Percentiles rank a stretch among this genome's conserved stretches.
Evolutionary conservation across 805 yeast genomes (phyloP).

Genomic region (Candida xyloterini): DNA sequence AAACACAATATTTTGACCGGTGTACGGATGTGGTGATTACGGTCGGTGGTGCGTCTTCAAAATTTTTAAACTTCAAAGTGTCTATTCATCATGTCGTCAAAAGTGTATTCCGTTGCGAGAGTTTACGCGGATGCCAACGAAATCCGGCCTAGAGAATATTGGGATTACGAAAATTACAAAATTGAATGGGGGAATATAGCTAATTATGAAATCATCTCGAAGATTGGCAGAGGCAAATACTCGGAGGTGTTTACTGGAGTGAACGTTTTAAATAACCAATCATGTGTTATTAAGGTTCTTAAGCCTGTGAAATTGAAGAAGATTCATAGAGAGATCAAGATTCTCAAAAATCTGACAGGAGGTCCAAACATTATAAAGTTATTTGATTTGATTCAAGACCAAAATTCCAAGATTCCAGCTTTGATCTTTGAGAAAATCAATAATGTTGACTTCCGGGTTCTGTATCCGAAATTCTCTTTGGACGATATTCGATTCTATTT

Average conservation of each 20-base stretch:
- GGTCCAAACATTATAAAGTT: slow-evolving; percentile 80
- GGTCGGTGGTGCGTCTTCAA: not conserved
- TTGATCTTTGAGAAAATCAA: slow-evolving; percentile 81
- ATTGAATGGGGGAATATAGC: slow-evolving; percentile 83
- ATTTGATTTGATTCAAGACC: slow-evolving; percentile 84
- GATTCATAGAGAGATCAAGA: slow-evolving; percentile 86
- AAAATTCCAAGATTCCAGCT: slow-evolving; percentile 81
- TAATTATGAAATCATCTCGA: slow-evolving; percentile 80
- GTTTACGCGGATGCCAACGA: slow-evolving; percentile 82
- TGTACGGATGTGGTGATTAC: slow-evolving; percentile 6
- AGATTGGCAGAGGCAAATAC: slow-evolving; percentile 90
- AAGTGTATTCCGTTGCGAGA: slow-evolving; percentile 43
- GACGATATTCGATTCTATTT: slow-evolving; percentile 79
- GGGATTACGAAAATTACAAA: slow-evolving; percentile 72
- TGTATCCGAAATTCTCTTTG: slow-evolving; percentile 77
- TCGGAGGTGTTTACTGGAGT: slow-evolving; percentile 91
- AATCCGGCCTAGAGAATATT: slow-evolving; percentile 72
- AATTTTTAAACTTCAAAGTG: slow-evolving; percentile 9
- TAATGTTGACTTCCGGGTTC: slow-evolving; percentile 80
- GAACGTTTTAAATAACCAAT: slow-evolving; percentile 54
- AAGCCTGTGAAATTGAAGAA: slow-evolving; percentile 93
- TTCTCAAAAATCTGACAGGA: slow-evolving; percentile 75
- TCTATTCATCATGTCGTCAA: slow-evolving; percentile 10
- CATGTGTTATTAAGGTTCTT: slow-evolving; percentile 84
- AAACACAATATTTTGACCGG: not conserved